Evolutionary conservation across 441 rosid genomes (phyloP), one percentile per base, ranked within the genome.

Genomic region (Lepidium campestre): DNA sequence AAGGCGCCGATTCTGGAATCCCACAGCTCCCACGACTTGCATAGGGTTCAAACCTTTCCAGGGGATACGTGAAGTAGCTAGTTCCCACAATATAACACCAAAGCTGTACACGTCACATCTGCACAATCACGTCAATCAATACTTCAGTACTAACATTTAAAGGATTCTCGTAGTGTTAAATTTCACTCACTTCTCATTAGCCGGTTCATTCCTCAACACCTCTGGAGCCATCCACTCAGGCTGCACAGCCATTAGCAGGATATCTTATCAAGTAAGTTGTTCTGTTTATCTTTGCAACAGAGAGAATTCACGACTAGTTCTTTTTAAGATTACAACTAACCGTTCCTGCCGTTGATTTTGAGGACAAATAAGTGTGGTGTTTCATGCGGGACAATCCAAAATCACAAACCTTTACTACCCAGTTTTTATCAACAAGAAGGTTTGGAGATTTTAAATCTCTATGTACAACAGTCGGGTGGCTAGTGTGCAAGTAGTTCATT

Each of bases 181-280:
- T 46, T 61, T 70, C 67, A 81, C 97, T 79, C 77, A 94, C 97
- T 91, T 95, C 79, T 95, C 99, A 63, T 95, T 82, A 68, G 99
- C 97, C 3, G 85, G 99, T 83, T 95, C 99, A 76, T 95, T 92
- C 79, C 99, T 85, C 61, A 95, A 79, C 70, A 95, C 89, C 87
- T 95, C 99, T 2, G 99, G 99, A 46, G 99, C 99, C 99, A 95
- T 95, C 99, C 99, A 95, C 74, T 95, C 99, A 14, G 99, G 97
- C 99, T 95, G 90, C 81, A 81, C 6, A 53, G 7, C 11, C 75
- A 77, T 68, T 29, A 74, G 67, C 31, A 75, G 65, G 59, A 14
- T 46, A 65, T 25, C 7, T 23, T 62, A 17, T 46, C 54, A 47
- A 62, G 41, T 42, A 59, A 50, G 70, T 23, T 54, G 6, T 34